phyloP scores from a whole-genome alignment of 306 rosid species.

The Begonia loranthoides region DNA sequence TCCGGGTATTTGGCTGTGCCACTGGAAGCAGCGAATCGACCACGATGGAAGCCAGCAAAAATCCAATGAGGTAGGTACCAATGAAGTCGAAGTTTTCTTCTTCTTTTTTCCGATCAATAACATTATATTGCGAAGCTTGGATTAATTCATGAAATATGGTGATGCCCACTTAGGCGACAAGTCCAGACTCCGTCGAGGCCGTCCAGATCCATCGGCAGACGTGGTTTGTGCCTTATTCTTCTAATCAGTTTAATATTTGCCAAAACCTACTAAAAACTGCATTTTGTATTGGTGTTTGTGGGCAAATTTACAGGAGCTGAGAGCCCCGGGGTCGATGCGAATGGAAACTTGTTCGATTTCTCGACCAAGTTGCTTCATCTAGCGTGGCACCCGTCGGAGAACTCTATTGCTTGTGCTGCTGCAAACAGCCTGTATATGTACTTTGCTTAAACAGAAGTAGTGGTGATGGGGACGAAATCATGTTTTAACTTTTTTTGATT shows the following conservation, averaged over 20 bases:
- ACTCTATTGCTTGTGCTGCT: constrained; percentile 64
- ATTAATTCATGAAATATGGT: background rate
- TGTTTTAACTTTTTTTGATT: background rate
- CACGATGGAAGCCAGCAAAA: constrained; percentile 96
- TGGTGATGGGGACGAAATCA: constrained; percentile 6
- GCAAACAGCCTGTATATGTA: constrained; percentile 62
- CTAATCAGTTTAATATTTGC: background rate
- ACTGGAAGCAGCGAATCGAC: constrained; percentile 69
- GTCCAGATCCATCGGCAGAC: constrained; percentile 36
- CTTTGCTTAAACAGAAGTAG: constrained; percentile 33
- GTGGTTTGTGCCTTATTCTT: constrained; percentile 26
- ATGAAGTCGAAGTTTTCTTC: background rate
- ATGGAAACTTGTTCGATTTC: constrained; percentile 51
- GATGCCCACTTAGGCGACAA: constrained; percentile 31
- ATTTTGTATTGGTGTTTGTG: too few relatives aligned
- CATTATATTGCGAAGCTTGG: background rate
- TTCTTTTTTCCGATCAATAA: background rate
- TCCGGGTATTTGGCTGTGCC: constrained; percentile 88
- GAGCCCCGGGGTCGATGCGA: constrained; percentile 34
- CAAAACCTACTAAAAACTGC: background rate
- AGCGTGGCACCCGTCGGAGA: constrained; percentile 66
- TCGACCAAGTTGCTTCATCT: constrained; percentile 50
- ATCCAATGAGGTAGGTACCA: constrained; percentile 77
- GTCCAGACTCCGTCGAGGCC: constrained; percentile 48
- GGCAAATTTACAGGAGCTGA: constrained; percentile 54